Conservation (phyloP, 768 basidiomycete genomes). For the Botryobasidium botryosum region DNA sequence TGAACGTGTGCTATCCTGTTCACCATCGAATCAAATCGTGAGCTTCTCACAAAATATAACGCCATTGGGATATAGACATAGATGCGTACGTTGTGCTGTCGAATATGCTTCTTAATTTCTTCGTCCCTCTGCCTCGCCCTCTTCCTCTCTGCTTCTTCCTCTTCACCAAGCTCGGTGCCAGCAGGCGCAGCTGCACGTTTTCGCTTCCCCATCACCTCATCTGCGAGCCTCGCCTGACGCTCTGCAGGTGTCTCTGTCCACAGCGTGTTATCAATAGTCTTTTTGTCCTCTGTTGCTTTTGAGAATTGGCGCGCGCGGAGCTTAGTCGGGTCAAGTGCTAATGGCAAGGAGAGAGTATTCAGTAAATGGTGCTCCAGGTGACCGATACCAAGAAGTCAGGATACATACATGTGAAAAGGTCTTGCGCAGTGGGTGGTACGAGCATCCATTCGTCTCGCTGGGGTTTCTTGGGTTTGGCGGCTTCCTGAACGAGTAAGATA, state of each 20-base stretch:
- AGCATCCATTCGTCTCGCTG: constrained; percentile 98
- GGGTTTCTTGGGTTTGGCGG: constrained; percentile 54
- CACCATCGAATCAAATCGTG: too few relatives aligned
- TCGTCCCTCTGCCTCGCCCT: constrained; percentile 47
- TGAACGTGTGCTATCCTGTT: constrained; percentile 27
- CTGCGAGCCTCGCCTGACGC: constrained; percentile 75
- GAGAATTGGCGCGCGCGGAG: constrained; percentile 68
- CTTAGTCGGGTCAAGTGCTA: constrained; percentile 78
- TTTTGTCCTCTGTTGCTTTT: constrained; percentile 19
- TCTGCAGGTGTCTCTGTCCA: constrained; percentile 99
- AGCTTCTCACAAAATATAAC: too few relatives aligned
- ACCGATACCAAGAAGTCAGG: not conserved
- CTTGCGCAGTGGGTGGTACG: constrained; percentile 70
- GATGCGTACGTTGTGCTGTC: constrained; percentile 55
- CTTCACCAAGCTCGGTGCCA: constrained; percentile 24
- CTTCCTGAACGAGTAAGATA: constrained; percentile 32
- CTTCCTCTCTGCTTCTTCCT: constrained; percentile 31
- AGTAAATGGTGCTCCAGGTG: not conserved
- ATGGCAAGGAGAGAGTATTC: not conserved
- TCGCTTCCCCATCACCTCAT: constrained; percentile 88
- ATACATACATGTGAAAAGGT: constrained; percentile 56
- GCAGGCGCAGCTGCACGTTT: constrained; percentile 39
- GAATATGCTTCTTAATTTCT: constrained; percentile 52
- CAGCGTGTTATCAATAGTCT: constrained; percentile 39
- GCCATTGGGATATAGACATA: not conserved